phyloP scores from a whole-genome alignment of 768 basidiomycete species.

The Kwoniella heveanensis region DNA sequence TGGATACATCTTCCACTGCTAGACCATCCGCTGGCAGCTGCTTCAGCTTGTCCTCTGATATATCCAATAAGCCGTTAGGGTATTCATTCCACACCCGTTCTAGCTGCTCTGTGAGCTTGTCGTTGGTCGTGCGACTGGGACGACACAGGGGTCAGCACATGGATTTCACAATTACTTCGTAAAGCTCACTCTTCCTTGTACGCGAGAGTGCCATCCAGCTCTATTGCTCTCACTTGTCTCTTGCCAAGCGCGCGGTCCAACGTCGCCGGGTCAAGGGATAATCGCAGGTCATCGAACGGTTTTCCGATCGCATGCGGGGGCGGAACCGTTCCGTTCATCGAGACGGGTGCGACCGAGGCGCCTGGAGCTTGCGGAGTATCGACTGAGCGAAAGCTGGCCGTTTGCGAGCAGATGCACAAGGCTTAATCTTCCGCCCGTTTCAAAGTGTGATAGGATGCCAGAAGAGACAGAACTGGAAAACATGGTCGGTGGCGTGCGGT shows the following conservation, averaged over 20 bases:
- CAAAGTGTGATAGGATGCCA: too few relatives aligned
- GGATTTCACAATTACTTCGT: not conserved
- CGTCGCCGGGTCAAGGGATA: slow-evolving; percentile 26
- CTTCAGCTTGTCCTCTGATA: slow-evolving; percentile 29
- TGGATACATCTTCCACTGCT: slow-evolving; percentile 13
- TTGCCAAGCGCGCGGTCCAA: slow-evolving; percentile 26
- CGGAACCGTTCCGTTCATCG: slow-evolving; percentile 6
- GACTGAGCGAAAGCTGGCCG: too few relatives aligned
- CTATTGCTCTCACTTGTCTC: slow-evolving; percentile 24
- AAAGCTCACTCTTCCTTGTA: slow-evolving; percentile 33
- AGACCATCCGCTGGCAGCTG: slow-evolving; percentile 22
- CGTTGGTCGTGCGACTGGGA: slow-evolving; percentile 27
- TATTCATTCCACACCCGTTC: slow-evolving; percentile 49
- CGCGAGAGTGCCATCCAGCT: slow-evolving; percentile 27
- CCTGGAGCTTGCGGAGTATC: too few relatives aligned
- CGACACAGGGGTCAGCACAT: not conserved
- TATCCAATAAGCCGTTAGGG: slow-evolving; percentile 43
- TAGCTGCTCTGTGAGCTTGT: slow-evolving; percentile 35
- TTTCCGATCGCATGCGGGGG: not conserved
- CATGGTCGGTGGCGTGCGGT: too few relatives aligned
- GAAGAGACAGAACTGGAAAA: not conserved
- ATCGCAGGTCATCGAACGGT: slow-evolving; percentile 3
- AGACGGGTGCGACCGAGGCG: too few relatives aligned
- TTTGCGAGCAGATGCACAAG: too few relatives aligned
- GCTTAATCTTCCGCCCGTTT: too few relatives aligned